These are phyloP conservation scores for Spinellus fusiger DNA, from an alignment of 192 early-diverging fungal species.

Conservation along the genomic window DNA sequence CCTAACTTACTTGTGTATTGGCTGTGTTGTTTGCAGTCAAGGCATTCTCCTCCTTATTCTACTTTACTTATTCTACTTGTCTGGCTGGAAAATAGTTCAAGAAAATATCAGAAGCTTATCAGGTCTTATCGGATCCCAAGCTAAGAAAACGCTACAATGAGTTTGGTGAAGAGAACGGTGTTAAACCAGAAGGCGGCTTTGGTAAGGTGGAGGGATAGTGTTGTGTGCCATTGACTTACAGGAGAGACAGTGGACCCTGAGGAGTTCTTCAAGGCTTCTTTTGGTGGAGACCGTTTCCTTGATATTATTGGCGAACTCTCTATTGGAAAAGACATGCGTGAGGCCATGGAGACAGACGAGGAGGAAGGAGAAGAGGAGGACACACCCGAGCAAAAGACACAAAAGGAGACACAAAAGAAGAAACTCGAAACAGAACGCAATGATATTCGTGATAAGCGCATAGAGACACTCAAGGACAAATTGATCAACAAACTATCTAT, in stretches of 20 bases:
- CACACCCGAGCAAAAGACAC: slow-evolving; percentile 50
- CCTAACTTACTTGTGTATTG: neutral
- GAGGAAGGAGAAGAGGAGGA: slow-evolving; percentile 34
- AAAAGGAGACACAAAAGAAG: slow-evolving; percentile 52
- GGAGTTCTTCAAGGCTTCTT: slow-evolving; percentile 93
- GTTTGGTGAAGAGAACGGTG: slow-evolving; percentile 62
- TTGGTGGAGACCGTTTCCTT: slow-evolving; percentile 97
- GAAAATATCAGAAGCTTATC: slow-evolving; percentile 94
- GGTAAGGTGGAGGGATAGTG: slow-evolving; percentile 29
- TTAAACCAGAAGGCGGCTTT: slow-evolving; percentile 56
- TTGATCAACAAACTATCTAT: slow-evolving; percentile 71
- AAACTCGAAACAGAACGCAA: slow-evolving; percentile 55
- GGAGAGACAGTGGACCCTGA: slow-evolving; percentile 72
- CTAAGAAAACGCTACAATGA: slow-evolving; percentile 85
- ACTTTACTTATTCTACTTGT: neutral
- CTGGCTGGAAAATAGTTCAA: slow-evolving; percentile 60
- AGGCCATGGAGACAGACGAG: slow-evolving; percentile 62
- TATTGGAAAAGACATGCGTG: slow-evolving; percentile 88
- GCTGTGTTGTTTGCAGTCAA: neutral
- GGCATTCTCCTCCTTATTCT: neutral
- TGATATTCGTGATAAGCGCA: slow-evolving; percentile 50
- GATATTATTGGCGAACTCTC: slow-evolving; percentile 97
- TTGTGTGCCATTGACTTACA: neutral
- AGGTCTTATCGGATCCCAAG: slow-evolving; percentile 89
- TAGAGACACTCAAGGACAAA: slow-evolving; percentile 66